Evolutionary conservation across 257 asterid species (phyloP).

Genomic region (Solanum megistacrolobum): DNA sequence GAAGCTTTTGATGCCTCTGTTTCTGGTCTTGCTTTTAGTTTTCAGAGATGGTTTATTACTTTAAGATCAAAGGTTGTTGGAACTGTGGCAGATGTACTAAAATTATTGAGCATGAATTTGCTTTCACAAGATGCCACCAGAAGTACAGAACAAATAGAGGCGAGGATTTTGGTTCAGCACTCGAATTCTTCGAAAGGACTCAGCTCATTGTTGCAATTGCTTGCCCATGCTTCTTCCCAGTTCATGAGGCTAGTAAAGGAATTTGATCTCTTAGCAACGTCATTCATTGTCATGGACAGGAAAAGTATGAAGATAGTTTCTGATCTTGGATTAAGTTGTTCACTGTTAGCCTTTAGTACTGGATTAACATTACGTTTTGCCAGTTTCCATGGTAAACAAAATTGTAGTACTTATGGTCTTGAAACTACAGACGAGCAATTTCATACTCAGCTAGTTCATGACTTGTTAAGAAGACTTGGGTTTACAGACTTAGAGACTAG

Average conservation of each 20-base stretch:
- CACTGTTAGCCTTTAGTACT: conserved; percentile 69
- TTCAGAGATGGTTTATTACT: conserved; percentile 70
- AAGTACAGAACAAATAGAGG: conserved; percentile 15
- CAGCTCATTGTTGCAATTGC: conserved; percentile 21
- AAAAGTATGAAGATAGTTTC: conserved; percentile 44
- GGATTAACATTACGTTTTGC: conserved; percentile 44
- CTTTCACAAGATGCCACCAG: conserved; percentile 12
- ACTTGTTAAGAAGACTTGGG: conserved; percentile 48
- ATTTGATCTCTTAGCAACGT: conserved; percentile 46
- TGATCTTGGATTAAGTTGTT: conserved; percentile 62
- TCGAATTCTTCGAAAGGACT: conserved; percentile 4
- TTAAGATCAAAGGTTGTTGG: conserved; percentile 46
- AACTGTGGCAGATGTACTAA: conserved; percentile 31
- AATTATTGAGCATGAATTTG: conserved; percentile 25
- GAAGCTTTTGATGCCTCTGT: conserved; percentile 38
- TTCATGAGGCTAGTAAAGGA: conserved; percentile 53
- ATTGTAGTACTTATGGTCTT: conserved; percentile 1
- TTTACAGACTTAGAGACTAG: conserved; percentile 33
- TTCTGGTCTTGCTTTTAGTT: conserved; percentile 22
- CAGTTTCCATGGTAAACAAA: conserved; percentile 23
- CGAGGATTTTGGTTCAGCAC: conserved; percentile 7
- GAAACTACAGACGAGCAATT: conserved; percentile 22
- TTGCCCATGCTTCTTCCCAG: conserved; percentile 30
- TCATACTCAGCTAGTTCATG: conserved; percentile 38
- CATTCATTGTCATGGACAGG: conserved; percentile 54